Evolutionary conservation across 805 yeast species (phyloP).

Genomic region (Scheffersomyces stipitis): DNA sequence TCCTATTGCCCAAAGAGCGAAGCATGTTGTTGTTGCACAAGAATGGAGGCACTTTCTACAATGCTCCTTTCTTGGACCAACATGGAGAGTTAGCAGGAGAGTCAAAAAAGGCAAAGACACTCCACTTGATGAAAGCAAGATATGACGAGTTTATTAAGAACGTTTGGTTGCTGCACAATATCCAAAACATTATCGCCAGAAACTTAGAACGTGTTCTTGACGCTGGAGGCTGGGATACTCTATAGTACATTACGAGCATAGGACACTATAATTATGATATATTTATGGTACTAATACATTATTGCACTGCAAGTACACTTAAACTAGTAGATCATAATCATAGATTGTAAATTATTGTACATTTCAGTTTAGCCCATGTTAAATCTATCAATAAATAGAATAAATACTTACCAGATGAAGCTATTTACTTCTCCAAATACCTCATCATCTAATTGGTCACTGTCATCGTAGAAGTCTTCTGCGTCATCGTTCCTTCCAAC

Average conservation of each 20-base stretch:
- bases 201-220: conserved; percentile 77
- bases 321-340: too few relatives aligned
- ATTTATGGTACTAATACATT: too few relatives aligned
- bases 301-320: too few relatives aligned
- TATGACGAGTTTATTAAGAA: conserved; percentile 66
- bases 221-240: conserved; percentile 94
- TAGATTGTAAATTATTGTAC: too few relatives aligned
- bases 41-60: conserved; percentile 79
- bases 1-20: conserved; percentile 68
- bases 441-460: conserved; percentile 4
- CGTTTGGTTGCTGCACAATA: conserved; percentile 77
- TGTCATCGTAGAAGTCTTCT: conserved; percentile 1
- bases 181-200: conserved; percentile 75
- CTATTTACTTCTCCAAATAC: neutral
- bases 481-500: conserved; percentile 3
- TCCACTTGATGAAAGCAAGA: conserved; percentile 58
- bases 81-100: conserved; percentile 87
- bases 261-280: too few relatives aligned
- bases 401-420: neutral
- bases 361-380: too few relatives aligned
- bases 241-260: conserved; percentile 35
- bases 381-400: too few relatives aligned
- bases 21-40: conserved; percentile 62
- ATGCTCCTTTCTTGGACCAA: conserved; percentile 79
- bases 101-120: conserved; percentile 67